phyloP scores from a whole-genome alignment of 2,329 filamentous ascomycete genomes.

The Colletotrichum tropicicola region DNA sequence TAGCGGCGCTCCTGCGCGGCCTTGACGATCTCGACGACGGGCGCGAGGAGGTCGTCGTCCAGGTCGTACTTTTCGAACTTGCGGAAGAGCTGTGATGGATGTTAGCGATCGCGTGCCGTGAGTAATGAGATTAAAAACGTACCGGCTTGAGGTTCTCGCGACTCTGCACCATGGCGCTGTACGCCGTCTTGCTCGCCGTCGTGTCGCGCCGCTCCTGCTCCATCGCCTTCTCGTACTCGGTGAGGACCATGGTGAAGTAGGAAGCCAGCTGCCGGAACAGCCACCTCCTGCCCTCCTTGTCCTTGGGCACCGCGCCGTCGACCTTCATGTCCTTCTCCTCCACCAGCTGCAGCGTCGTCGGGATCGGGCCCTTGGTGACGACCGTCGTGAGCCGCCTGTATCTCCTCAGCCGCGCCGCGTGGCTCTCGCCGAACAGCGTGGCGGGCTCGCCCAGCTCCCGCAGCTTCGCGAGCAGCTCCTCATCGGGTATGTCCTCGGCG shows the following conservation, averaged over 20 bases:
- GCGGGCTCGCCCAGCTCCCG: conserved; percentile 78
- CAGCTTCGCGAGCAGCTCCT: conserved; percentile 74
- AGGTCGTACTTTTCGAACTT: conserved; percentile 86
- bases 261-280: conserved; percentile 89
- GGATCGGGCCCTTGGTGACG: conserved; percentile 81
- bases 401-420: conserved; percentile 73
- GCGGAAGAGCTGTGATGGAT: conserved; percentile 75
- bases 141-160: conserved; percentile 86
- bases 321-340: conserved; percentile 92
- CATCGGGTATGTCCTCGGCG: conserved; percentile 74
- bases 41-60: conserved; percentile 80
- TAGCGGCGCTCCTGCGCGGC: conserved; percentile 91
- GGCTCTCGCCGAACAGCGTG: conserved; percentile 82
- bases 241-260: conserved; percentile 96
- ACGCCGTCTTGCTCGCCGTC: conserved; percentile 82
- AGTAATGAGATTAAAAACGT: conserved; percentile 38
- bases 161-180: conserved; percentile 86
- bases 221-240: conserved; percentile 85
- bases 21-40: conserved; percentile 90
- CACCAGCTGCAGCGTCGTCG: conserved; percentile 82
- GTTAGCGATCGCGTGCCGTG: not conserved
- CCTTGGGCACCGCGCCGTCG: conserved; percentile 66
- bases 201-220: conserved; percentile 71
- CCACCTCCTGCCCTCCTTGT: conserved; percentile 72
- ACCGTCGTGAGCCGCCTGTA: conserved; percentile 73